Conservation (phyloP, 257 asterid genomes). For the Gentiana straminea region DNA sequence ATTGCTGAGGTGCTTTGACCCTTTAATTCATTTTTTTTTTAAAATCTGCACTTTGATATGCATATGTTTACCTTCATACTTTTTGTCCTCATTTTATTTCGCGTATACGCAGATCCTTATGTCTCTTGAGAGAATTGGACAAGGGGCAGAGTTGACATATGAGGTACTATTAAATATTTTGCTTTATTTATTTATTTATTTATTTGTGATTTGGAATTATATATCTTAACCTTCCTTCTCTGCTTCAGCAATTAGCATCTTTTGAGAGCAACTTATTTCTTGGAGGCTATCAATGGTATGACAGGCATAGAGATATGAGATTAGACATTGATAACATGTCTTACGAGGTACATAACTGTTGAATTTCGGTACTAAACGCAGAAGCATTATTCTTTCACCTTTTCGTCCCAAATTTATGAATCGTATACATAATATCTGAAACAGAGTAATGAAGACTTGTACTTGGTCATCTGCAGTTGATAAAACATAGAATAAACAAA, state of each 20-base stretch:
- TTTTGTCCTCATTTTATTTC: constrained; percentile 8
- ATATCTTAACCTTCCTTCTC: constrained; percentile 9
- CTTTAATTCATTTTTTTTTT: background rate
- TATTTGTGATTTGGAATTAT: background rate
- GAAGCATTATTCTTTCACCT: background rate
- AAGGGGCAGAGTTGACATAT: constrained; percentile 45
- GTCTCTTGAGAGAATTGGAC: constrained; percentile 80
- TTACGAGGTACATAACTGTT: constrained; percentile 51
- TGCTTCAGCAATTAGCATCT: constrained; percentile 51
- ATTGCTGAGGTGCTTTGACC: constrained; percentile 50
- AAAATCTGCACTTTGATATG: background rate
- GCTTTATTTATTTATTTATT: background rate
- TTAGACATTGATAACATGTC: constrained; percentile 92
- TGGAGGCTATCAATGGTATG: constrained; percentile 54
- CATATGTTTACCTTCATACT: constrained; percentile 2
- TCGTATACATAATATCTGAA: too few species aligned
- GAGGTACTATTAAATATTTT: constrained; percentile 39
- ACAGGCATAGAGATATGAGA: constrained; percentile 83
- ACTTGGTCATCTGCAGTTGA: too few species aligned
- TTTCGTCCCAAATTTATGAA: too few species aligned
- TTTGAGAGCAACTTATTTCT: constrained; percentile 57
- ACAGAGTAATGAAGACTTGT: too few species aligned
- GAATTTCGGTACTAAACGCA: background rate
- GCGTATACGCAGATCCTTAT: constrained; percentile 33
- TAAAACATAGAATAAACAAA: too few species aligned